Conservation (phyloP, 2,329 filamentous ascomycete genomes). For the Colletotrichum siamense region DNA sequence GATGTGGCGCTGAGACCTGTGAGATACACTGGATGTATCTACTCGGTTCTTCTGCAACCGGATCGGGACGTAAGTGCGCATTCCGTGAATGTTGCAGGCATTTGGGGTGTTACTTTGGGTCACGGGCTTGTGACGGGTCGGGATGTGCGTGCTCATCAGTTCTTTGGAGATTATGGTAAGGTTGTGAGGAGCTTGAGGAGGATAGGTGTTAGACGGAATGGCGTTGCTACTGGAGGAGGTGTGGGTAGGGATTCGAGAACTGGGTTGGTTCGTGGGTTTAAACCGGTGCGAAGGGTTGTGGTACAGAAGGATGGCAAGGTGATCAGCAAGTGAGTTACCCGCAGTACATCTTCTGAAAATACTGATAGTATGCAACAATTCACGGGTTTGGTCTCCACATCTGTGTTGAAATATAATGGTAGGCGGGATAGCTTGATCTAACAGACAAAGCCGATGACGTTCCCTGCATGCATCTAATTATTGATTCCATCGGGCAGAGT, state of each 20-base stretch:
- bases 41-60: conserved; percentile 61
- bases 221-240: conserved; percentile 50
- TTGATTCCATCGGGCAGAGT: too few species aligned
- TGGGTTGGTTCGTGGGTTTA: conserved; percentile 43
- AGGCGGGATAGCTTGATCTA: too few species aligned
- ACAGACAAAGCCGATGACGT: too few species aligned
- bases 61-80: conserved; percentile 51
- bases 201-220: conserved; percentile 36
- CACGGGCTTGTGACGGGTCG: conserved; percentile 52
- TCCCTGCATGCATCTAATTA: too few species aligned
- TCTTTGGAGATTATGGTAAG: conserved; percentile 57
- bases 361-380: too few species aligned
- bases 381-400: too few species aligned
- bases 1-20: conserved; percentile 35
- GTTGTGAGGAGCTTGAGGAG: conserved; percentile 45
- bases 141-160: conserved; percentile 55
- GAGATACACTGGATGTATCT: conserved; percentile 57
- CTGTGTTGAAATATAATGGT: too few species aligned
- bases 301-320: background rate
- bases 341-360: too few species aligned
- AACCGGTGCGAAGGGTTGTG: background rate
- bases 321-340: background rate
- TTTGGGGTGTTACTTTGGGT: conserved; percentile 63
- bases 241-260: conserved; percentile 41
- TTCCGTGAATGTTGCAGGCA: conserved; percentile 50